Evolutionary conservation across 2,329 filamentous ascomycete genomes (phyloP), one percentile per base, ranked within the genome.

Genomic region (Aureobasidium melanogenum): DNA sequence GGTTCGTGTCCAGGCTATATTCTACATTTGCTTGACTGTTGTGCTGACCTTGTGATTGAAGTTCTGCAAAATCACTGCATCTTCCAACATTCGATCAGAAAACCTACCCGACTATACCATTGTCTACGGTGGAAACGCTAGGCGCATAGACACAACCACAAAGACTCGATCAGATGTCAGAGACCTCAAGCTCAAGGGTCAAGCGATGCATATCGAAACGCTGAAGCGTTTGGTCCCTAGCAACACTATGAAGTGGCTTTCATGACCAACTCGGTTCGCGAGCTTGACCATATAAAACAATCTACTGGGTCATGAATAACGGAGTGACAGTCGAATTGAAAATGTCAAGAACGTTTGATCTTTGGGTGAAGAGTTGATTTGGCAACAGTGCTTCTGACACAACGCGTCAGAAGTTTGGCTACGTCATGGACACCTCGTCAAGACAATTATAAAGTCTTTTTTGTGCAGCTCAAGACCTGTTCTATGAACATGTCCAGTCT

Each of bases 101-200:
- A 66, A 66, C 17, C 62, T 80, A 12, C 70, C 74, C 1, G 77
- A 80, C 63, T 80, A 71, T 62, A 78, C 74, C 3, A 74, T 80
- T 12, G 70, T 80, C 2, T 78, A 72, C 62, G 71, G 72, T n/a
- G 70, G 73, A 9, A 70, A 69, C 5, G 66, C 71, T 64, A 69
- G 71, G 12, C 68, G 77, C 24, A 57, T 74, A 7, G 74, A 80
- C 65, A 69, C 63, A 61, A 78, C 76, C 9, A 62, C 76, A 52
- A 64, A 61, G 46, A 64, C 63, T 32, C 64, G 69, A 46, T 38
- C 48, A 44, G 68, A 69, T 55, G 62, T 74, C 8, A 63, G 67
- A 55, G 66, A 68, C 22, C 66, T 71, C 46, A 72, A 68, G 64
- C 56, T 63, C 46, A 69, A 67, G 59, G 72, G 68, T 3, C 70